A percentile compares a stretch with the other conserved stretches of the same genome.
phyloP scores from a whole-genome alignment of 345 rosid species.

The Pugionium dolabratum region DNA sequence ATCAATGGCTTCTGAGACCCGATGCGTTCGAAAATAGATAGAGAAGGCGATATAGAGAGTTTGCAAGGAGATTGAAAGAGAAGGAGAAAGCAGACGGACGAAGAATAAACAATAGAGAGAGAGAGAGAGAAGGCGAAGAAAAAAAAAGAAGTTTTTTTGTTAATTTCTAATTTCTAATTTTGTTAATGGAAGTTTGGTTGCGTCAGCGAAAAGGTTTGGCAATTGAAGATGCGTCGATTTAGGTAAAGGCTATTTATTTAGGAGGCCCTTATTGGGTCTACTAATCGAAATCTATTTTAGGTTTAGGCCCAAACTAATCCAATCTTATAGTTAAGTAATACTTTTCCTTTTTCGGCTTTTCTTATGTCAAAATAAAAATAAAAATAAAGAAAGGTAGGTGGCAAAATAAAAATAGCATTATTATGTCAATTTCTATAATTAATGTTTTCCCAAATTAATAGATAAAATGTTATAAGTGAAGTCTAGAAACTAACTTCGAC shows the following conservation, averaged over 20 bases:
- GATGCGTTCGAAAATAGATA: slow-evolving; percentile 35
- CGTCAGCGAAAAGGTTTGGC: slow-evolving; percentile 43
- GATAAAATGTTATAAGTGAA: background rate
- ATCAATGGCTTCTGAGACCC: slow-evolving; percentile 33
- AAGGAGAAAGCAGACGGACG: slow-evolving; percentile 30
- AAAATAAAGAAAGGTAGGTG: background rate
- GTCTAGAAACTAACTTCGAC: background rate
- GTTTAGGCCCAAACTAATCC: slow-evolving; percentile 6
- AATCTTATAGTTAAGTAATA: no score
- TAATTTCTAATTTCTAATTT: background rate
- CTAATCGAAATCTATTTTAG: background rate
- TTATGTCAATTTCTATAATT: background rate
- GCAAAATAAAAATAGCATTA: background rate
- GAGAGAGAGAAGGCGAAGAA: background rate
- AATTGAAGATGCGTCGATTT: slow-evolving; percentile 34
- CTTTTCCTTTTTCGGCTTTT: background rate
- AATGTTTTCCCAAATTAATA: background rate
- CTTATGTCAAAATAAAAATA: no score
- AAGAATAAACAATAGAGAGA: slow-evolving; percentile 10
- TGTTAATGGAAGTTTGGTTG: slow-evolving; percentile 33
- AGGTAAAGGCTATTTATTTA: slow-evolving; percentile 13
- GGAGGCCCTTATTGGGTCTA: slow-evolving; percentile 24
- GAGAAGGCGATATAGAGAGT: slow-evolving; percentile 17
- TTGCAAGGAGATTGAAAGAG: slow-evolving; percentile 9
- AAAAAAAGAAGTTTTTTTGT: no score